phyloP scores from a whole-genome alignment of 306 rosid genomes.

The Boehmeria nivea region DNA sequence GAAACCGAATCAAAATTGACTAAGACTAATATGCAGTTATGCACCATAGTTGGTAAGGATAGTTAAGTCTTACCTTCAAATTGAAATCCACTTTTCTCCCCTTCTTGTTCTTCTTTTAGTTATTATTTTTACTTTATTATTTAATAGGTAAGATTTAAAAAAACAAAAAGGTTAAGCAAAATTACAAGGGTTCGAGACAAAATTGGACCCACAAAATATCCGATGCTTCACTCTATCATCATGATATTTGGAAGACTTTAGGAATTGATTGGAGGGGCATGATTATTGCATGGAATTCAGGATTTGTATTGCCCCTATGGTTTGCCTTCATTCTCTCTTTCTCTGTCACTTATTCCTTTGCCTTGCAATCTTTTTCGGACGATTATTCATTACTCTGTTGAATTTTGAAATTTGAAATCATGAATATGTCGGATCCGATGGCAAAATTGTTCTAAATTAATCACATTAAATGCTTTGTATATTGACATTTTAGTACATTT shows the following conservation, averaged over 20 bases:
- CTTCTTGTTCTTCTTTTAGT: not conserved
- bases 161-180: too few species aligned
- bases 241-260: constrained; percentile 53
- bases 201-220: constrained; percentile 59
- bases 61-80: constrained; percentile 35
- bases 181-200: constrained; percentile 30
- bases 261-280: constrained; percentile 48
- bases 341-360: constrained; percentile 24
- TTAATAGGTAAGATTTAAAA: not conserved
- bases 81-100: too few species aligned
- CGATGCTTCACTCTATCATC: constrained; percentile 62
- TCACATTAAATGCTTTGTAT: not conserved
- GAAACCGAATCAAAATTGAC: too few species aligned
- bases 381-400: constrained; percentile 37
- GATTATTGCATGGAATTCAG: constrained; percentile 86
- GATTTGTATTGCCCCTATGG: constrained; percentile 10
- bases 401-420: constrained; percentile 37
- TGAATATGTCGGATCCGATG: constrained; percentile 38
- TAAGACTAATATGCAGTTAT: not conserved
- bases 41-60: constrained; percentile 45
- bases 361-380: constrained; percentile 33
- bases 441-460: constrained; percentile 3
- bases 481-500: too few species aligned
- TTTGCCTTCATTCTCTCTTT: constrained; percentile 9
- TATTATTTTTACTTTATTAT: not conserved